Conservation (phyloP, 345 rosid species). For the Rhodamnia rubescens region DNA sequence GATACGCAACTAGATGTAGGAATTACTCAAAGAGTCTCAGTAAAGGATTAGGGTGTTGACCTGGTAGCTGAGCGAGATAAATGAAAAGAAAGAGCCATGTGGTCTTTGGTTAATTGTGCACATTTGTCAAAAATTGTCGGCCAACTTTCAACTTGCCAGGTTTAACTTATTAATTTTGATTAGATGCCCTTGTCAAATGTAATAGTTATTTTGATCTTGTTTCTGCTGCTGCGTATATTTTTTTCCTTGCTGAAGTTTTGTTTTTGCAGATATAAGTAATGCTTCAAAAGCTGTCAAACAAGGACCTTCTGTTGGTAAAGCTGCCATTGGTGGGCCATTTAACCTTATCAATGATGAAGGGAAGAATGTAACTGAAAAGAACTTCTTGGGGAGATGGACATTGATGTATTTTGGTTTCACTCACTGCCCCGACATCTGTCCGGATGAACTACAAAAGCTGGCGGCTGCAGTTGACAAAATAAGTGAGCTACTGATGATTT, state of each 20-base stretch:
- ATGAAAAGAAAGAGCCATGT: background rate
- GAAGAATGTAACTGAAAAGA: constrained; percentile 65
- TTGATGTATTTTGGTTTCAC: constrained; percentile 91
- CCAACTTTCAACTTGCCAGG: background rate
- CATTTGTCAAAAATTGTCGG: background rate
- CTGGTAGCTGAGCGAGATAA: background rate
- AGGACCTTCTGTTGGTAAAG: constrained; percentile 91
- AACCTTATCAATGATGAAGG: constrained; percentile 79
- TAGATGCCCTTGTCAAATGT: background rate
- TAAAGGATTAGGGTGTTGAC: background rate
- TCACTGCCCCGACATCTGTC: constrained; percentile 98
- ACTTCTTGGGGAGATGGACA: constrained; percentile 84
- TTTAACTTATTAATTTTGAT: background rate
- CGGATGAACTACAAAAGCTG: constrained; percentile 82
- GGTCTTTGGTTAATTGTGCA: background rate
- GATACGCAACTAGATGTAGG: background rate
- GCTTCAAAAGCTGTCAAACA: constrained; percentile 71
- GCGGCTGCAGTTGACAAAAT: constrained; percentile 81
- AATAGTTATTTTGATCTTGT: background rate
- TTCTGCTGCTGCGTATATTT: background rate
- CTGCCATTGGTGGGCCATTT: constrained; percentile 95
- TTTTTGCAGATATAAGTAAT: constrained; percentile 52
- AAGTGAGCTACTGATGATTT: constrained; percentile 39
- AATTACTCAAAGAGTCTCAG: background rate
- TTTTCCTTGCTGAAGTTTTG: background rate